Evolutionary conservation across 2,329 filamentous ascomycete species (phyloP).

Genomic region (Cordyceps militaris): DNA sequence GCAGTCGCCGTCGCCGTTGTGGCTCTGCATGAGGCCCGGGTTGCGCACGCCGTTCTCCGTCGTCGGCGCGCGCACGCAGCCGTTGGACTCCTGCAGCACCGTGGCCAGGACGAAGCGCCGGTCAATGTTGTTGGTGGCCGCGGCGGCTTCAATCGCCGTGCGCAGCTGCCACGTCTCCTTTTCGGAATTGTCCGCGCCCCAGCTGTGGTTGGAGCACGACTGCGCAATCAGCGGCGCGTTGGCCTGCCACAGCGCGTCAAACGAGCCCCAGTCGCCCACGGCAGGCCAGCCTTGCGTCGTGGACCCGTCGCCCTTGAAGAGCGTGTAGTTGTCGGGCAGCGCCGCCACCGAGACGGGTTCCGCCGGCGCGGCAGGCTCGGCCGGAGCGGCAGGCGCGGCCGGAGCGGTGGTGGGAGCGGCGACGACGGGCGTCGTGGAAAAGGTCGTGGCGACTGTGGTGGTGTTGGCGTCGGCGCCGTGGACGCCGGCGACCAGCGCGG

Average conservation of each 20-base stretch:
- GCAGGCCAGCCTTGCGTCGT: conserved; percentile 17
- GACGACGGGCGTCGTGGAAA: too few relatives aligned
- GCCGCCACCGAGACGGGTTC: not conserved
- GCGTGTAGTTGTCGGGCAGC: conserved; percentile 15
- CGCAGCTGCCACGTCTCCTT: not conserved
- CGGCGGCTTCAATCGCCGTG: not conserved
- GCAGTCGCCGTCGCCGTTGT: not conserved
- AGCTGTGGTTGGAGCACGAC: conserved; percentile 7
- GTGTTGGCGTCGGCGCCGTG: not conserved
- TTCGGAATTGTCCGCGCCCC: conserved; percentile 1
- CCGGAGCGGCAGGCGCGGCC: not conserved
- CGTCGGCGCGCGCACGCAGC: conserved; percentile 3
- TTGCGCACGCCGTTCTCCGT: not conserved
- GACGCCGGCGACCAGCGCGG: not conserved
- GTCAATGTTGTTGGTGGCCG: not conserved
- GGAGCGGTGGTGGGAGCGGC: too few relatives aligned
- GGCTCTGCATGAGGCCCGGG: conserved; percentile 6
- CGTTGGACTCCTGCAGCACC: conserved; percentile 23
- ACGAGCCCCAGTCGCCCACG: conserved; percentile 14
- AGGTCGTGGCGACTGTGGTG: too few relatives aligned
- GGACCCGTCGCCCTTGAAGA: conserved; percentile 18
- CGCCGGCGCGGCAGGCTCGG: not conserved
- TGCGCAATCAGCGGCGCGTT: conserved; percentile 13
- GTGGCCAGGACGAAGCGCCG: conserved; percentile 20
- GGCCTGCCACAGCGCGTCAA: conserved; percentile 15